These are phyloP conservation scores for Streptanthus diversifolius DNA, from an alignment of 345 rosid species.

Conservation along the genomic window DNA sequence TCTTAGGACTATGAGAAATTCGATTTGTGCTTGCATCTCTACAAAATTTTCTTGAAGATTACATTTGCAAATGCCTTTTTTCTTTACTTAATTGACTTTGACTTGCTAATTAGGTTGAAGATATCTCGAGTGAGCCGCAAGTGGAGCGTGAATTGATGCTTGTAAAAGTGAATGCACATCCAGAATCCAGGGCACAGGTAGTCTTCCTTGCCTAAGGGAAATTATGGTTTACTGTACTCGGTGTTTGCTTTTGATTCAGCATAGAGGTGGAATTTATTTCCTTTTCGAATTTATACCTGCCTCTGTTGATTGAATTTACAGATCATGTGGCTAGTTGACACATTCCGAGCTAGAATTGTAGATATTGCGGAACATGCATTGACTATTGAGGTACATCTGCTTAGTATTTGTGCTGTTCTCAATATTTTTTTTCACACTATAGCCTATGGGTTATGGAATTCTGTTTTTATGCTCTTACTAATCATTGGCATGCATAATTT, in stretches of 20 bases:
- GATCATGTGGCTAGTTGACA: slow-evolving; percentile 92
- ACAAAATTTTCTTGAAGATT: neutral
- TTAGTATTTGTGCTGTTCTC: slow-evolving; percentile 6
- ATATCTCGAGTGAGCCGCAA: slow-evolving; percentile 83
- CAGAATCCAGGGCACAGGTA: slow-evolving; percentile 70
- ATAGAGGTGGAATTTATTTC: slow-evolving; percentile 4
- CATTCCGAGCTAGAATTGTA: slow-evolving; percentile 81
- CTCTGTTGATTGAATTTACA: slow-evolving; percentile 34
- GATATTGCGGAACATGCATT: slow-evolving; percentile 69
- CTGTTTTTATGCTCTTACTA: slow-evolving; percentile 3
- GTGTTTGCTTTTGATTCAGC: slow-evolving; percentile 9
- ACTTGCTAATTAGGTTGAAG: slow-evolving; percentile 61
- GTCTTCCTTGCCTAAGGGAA: slow-evolving; percentile 8
- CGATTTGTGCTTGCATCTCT: neutral
- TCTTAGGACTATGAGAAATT: neutral
- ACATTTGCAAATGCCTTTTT: neutral
- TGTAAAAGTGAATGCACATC: slow-evolving; percentile 66
- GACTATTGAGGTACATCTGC: slow-evolving; percentile 68
- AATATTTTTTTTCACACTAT: neutral
- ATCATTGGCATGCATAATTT: neutral
- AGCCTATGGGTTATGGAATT: neutral
- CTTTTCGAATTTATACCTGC: slow-evolving; percentile 17
- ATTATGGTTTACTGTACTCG: slow-evolving; percentile 1
- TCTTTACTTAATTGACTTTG: neutral
- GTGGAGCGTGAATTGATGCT: slow-evolving; percentile 96